Conservation (phyloP, 805 yeast genomes). For the Lipomyces starkeyi region DNA sequence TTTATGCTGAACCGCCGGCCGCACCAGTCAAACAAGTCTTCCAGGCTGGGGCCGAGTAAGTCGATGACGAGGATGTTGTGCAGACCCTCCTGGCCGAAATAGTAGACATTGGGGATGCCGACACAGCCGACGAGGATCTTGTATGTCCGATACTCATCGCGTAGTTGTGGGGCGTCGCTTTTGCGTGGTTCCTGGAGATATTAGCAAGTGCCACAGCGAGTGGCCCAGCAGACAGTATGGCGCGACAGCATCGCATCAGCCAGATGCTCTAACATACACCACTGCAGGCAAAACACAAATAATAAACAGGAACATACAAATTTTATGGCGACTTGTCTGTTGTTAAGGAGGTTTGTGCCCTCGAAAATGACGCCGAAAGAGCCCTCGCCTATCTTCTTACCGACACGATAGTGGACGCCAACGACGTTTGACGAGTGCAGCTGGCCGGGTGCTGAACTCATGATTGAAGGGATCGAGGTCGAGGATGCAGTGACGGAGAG, state of each 20-base stretch:
- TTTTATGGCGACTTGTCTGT: conserved; percentile 93
- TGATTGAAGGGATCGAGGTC: conserved; percentile 19
- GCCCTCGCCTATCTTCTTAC: conserved; percentile 98
- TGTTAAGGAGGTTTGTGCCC: conserved; percentile 90
- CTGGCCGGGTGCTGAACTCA: conserved; percentile 37
- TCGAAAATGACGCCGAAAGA: conserved; percentile 97
- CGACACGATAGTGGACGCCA: conserved; percentile 95
- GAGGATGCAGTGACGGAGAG: conserved; percentile 1
- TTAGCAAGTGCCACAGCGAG: not conserved
- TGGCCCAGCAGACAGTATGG: not conserved
- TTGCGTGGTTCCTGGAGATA: conserved; percentile 74
- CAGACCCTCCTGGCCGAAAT: conserved; percentile 97
- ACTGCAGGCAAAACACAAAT: not conserved
- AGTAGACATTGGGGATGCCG: conserved; percentile 96
- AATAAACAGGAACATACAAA: conserved; percentile 54
- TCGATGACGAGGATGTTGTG: conserved; percentile 95
- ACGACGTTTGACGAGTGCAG: conserved; percentile 66
- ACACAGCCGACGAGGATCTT: conserved; percentile 78
- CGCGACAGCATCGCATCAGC: not conserved
- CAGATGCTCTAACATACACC: no score
- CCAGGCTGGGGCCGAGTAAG: conserved; percentile 91
- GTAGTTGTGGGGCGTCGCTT: conserved; percentile 94
- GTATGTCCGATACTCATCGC: conserved; percentile 97
- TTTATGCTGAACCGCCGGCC: conserved; percentile 85
- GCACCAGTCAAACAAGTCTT: conserved; percentile 98